A percentile compares a stretch with the other conserved stretches of the same genome.
Evolutionary conservation across 768 basidiomycete genomes (phyloP).

Genomic region (Pulveroboletus sp.): DNA sequence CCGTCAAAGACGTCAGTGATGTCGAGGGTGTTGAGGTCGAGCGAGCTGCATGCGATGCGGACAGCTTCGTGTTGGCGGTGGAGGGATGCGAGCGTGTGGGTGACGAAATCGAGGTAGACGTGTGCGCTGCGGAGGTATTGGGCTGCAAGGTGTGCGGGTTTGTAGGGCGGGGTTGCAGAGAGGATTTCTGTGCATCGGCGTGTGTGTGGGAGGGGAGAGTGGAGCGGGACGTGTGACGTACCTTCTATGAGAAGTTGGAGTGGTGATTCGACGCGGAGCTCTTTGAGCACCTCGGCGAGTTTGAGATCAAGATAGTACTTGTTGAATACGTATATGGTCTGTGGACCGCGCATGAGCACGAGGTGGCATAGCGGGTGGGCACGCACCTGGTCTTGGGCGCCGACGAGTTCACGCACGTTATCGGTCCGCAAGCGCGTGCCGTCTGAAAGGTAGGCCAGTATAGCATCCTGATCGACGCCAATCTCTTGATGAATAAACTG

Average conservation of each 20-base stretch:
- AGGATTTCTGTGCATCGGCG: slow-evolving; percentile 44
- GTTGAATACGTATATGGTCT: slow-evolving; percentile 84
- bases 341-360: slow-evolving; percentile 10
- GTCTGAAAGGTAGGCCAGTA: slow-evolving; percentile 78
- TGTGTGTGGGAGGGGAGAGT: not conserved
- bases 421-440: slow-evolving; percentile 68
- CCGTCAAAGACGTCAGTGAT: slow-evolving; percentile 69
- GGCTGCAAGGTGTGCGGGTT: slow-evolving; percentile 62
- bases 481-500: slow-evolving; percentile 68
- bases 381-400: slow-evolving; percentile 70
- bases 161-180: slow-evolving; percentile 69
- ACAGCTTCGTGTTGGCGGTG: slow-evolving; percentile 68
- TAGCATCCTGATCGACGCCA: slow-evolving; percentile 64
- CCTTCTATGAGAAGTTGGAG: slow-evolving; percentile 75
- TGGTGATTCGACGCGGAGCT: slow-evolving; percentile 57
- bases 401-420: slow-evolving; percentile 75
- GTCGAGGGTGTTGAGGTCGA: slow-evolving; percentile 71
- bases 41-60: slow-evolving; percentile 66
- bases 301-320: slow-evolving; percentile 75
- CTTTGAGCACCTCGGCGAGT: slow-evolving; percentile 60
- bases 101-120: slow-evolving; percentile 61
- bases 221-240: slow-evolving; percentile 27
- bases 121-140: slow-evolving; percentile 65
- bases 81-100: slow-evolving; percentile 49
- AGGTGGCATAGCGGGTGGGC: not conserved